Evolutionary conservation across 169 alveolate genomes (phyloP), one percentile per base, ranked within the genome.

Genomic region (Plasmodium chabaudi): DNA sequence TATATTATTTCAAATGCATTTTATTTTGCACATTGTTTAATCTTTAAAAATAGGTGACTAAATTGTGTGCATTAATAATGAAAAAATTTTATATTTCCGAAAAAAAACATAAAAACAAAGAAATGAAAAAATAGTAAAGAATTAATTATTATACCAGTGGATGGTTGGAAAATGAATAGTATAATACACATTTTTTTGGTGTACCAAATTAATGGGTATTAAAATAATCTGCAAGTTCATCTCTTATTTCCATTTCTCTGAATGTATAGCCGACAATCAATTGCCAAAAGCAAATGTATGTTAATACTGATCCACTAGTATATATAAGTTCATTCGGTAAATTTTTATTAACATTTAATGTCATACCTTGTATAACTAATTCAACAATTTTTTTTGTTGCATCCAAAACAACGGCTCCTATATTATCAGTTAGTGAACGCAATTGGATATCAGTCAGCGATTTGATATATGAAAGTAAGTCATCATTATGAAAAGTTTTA

Each of bases 201-300:
- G 42, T 4, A 34, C 0, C 42, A 34, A 34, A 34, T 4, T 34
- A 34, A 34, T 34, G 42, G 42, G 42, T 34, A 7, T 34, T 34
- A 34, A 90, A 56, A 44, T 92, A 90, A 56, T 87, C 91, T 65
- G 92, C 89, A 21, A 91, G 75, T 44, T 91, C 93, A 44, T 91
- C 87, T 23, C 92, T 87, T 17, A 94, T 94, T 77, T 94, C 97
- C 84, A 87, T 92, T 44, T 94, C 95, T 63, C 97, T 25, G 10
- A 94, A 68, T 60, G 94, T 93, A 87, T 94, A 94, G 21, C 97
- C 97, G 56, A 94, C 86, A 56, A 96, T 96, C 57, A 94, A 88
- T 65, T 94, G 96, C 97, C 97, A 94, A 87, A 94, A 87, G 63
- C 97, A 94, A 64, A 94, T 88, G 72, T 94, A 96, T 47, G 93